Evolutionary conservation across 805 yeast species (phyloP), one percentile per base, ranked within the genome.

Genomic region (Nakazawaea wickerhamii): DNA sequence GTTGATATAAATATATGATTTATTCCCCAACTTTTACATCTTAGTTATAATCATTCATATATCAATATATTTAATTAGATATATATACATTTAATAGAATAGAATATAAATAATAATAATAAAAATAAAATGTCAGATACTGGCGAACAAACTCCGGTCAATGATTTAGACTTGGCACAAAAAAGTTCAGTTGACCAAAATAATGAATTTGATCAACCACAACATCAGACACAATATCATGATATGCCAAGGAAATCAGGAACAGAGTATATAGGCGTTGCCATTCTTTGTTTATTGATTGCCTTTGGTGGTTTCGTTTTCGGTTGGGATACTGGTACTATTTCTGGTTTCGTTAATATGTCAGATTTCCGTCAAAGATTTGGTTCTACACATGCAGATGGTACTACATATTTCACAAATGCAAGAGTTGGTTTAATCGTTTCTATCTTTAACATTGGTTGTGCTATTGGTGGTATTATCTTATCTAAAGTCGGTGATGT

Each of bases 281-380:
- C 59, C 11, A 8, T 55, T 40, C 63, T 60, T 22, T 79, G 87
- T 60, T 52, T 69, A n/a, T 53, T 75, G 41, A 75, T 82, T 50
- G 84, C 87, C 25, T 82, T 82, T 49, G 88, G 87, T 65, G 90
- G 89, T 36, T 82, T 77, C 57, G 81, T 81, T 35, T 82, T 79
- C 55, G 89, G 89, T 47, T 81, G 81, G 73, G 89, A 81, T 66
- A 82, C 86, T 40, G 89, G 88, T 66, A 80, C 88, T 49, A 75
- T 81, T 60, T 79, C 84, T 31, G 87, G 87, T 50, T 77, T 81
- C 53, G 77, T 80, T 38, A 76, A 76, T 57, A 76, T 81, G 79
- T 52, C 67, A n/a, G 77, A 78, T 48, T 81, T 73, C 60, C 55
- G 63, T 40, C 44, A 50, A 15, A 64, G 80, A 52, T 79, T 80